These are phyloP conservation scores for Biancaea sappan DNA, from an alignment of 306 rosid genomes.

Conservation along the genomic window DNA sequence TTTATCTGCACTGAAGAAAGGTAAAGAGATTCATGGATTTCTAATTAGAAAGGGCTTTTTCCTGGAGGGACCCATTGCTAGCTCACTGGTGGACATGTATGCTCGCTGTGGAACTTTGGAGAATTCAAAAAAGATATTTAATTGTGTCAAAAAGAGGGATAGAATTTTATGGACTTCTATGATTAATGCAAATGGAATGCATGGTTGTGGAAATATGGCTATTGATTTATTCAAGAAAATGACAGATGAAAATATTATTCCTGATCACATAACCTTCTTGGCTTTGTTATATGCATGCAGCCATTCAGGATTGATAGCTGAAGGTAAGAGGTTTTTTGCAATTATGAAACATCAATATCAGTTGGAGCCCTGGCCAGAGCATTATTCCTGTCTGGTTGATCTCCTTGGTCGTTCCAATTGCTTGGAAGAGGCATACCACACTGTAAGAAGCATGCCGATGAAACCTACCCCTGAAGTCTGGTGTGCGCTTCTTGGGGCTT, in stretches of 20 bases:
- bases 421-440: conserved; percentile 71
- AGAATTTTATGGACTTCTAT: conserved; percentile 67
- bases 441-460: conserved; percentile 53
- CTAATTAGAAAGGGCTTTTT: conserved; percentile 60
- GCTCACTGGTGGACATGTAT: conserved; percentile 73
- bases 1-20: conserved; percentile 71
- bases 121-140: conserved; percentile 52
- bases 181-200: conserved; percentile 82
- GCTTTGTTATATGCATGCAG: conserved; percentile 77
- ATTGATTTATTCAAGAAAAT: conserved; percentile 55
- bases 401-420: conserved; percentile 71
- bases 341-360: conserved; percentile 55
- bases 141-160: conserved; percentile 40
- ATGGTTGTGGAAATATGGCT: conserved; percentile 67
- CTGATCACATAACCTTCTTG: conserved; percentile 76
- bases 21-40: conserved; percentile 77
- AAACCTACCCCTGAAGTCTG: conserved; percentile 69
- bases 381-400: conserved; percentile 75
- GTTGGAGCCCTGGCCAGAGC: conserved; percentile 82
- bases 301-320: conserved; percentile 74
- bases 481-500: conserved; percentile 83
- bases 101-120: conserved; percentile 64
- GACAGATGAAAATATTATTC: conserved; percentile 51
- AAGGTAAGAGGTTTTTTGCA: conserved; percentile 54
- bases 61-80: conserved; percentile 54